Evolutionary conservation across 495 filamentous ascomycete species (phyloP).

Genomic region (Podospora pseudopauciseta): DNA sequence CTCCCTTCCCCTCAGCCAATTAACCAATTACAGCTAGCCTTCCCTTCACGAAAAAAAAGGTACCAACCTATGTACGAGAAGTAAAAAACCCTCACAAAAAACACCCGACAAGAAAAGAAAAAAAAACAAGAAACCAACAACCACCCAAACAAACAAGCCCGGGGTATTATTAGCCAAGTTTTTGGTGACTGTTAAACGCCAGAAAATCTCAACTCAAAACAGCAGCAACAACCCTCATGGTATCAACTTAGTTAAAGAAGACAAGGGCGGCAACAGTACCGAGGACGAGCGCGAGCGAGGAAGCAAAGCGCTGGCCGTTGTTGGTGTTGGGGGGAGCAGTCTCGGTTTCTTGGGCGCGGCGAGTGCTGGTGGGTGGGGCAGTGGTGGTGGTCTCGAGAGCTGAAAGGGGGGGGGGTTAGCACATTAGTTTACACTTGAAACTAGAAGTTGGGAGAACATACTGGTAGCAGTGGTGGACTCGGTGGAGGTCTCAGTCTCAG

Average conservation of each 20-base stretch:
- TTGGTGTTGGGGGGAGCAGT: slow-evolving; percentile 24
- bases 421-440: background rate
- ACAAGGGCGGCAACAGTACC: slow-evolving; percentile 34
- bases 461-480: slow-evolving; percentile 21
- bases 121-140: slow-evolving; percentile 1
- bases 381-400: slow-evolving; percentile 15
- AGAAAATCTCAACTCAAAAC: background rate
- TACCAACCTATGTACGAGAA: slow-evolving; percentile 24
- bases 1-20: background rate
- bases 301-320: slow-evolving; percentile 33
- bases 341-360: background rate
- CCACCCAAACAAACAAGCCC: slow-evolving; percentile 12
- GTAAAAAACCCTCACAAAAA: slow-evolving; percentile 7
- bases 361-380: slow-evolving; percentile 14
- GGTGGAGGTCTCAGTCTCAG: slow-evolving; percentile 24
- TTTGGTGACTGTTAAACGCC: background rate
- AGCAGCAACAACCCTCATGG: background rate
- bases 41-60: background rate
- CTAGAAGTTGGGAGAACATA: slow-evolving; percentile 5
- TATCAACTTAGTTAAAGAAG: slow-evolving; percentile 37
- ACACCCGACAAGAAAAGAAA: background rate
- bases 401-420: background rate
- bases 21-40: background rate
- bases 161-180: background rate
- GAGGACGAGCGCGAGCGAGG: slow-evolving; percentile 36